A percentile compares a stretch with the other conserved stretches of the same genome.
These are phyloP conservation scores for Secale cereale DNA, from an alignment of 176 grass and related monocot genomes.

Conservation along the genomic window DNA sequence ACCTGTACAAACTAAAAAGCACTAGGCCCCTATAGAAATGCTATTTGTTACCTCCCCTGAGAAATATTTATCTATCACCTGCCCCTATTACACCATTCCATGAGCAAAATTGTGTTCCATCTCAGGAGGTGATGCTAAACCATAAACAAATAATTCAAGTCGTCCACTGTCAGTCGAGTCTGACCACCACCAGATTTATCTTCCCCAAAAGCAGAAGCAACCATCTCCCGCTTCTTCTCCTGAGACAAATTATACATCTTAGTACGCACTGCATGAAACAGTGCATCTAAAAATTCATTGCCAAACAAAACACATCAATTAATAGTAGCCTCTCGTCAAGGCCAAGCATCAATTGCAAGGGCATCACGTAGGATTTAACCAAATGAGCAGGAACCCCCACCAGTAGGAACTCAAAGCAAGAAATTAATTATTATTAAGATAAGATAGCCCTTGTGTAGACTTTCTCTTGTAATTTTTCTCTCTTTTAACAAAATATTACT, in stretches of 20 bases:
- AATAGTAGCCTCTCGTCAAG: neutral
- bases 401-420: neutral
- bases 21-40: slow-evolving; percentile 30
- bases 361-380: neutral
- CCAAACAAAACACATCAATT: neutral
- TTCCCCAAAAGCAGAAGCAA: slow-evolving; percentile 92
- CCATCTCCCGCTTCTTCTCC: slow-evolving; percentile 98
- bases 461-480: neutral
- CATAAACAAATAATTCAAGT: slow-evolving; percentile 94
- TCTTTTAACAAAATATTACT: neutral
- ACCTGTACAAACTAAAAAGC: slow-evolving; percentile 45
- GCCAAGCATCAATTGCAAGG: neutral
- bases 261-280: neutral
- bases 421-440: neutral
- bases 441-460: neutral
- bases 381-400: neutral
- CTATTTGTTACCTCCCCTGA: slow-evolving; percentile 29
- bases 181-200: slow-evolving; percentile 77
- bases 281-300: neutral
- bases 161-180: slow-evolving; percentile 79
- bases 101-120: slow-evolving; percentile 49
- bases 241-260: slow-evolving; percentile 31
- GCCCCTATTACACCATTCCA: slow-evolving; percentile 35
- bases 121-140: slow-evolving; percentile 53
- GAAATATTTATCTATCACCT: slow-evolving; percentile 30